Evolutionary conservation across 352 stramenopile genomes (phyloP), one percentile per base, ranked within the genome.

Genomic region (Pythium chondricola): DNA sequence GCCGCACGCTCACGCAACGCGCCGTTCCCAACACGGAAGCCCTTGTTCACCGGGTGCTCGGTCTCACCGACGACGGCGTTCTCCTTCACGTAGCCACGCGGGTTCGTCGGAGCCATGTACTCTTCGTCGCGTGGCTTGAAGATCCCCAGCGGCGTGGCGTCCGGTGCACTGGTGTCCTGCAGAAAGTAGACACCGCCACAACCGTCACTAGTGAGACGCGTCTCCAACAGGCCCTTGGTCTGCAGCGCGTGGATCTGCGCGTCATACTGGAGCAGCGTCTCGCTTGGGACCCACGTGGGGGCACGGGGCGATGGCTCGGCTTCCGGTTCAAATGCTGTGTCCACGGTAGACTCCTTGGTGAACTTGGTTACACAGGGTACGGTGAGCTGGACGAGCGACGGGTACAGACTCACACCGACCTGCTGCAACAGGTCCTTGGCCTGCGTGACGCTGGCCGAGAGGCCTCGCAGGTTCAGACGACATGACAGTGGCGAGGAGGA

Each of bases 51-150:
- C 0, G 85, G 83, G 52, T 95, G 77, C 29, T 86, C 73, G 14
- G 74, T 93, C 38, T 80, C 69, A 14, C 83, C 83, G 6, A 94
- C 71, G n/a, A 89, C 61, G 0, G 77, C 75, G 35, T 77, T 69
- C 46, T 90, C 79, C 63, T 87, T 82, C 26, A 97, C 79, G 49
- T 97, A 98, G 5, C 92, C 93, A 52, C 96, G 83, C 11, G 97
- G 96, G 73, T 99, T 99, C 74, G 98, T 98, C 30, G 94, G 88
- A 2, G 95, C 95, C 76, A 98, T 99, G 44, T 97, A 98, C 71
- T 99, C 97, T 69, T 99, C 97, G 58, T 99, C 96, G 14, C 89
- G 74, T 6, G 97, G 96, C 69, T 99, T 99, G 65, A 99, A 99
- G 13, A 98, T 72, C 1, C 71, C 83, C 14, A 94, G 56, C 2